Evolutionary conservation across 192 early-diverging fungal genomes (phyloP), one percentile per base, ranked within the genome.

Genomic region (Geosiphon pyriformis): DNA sequence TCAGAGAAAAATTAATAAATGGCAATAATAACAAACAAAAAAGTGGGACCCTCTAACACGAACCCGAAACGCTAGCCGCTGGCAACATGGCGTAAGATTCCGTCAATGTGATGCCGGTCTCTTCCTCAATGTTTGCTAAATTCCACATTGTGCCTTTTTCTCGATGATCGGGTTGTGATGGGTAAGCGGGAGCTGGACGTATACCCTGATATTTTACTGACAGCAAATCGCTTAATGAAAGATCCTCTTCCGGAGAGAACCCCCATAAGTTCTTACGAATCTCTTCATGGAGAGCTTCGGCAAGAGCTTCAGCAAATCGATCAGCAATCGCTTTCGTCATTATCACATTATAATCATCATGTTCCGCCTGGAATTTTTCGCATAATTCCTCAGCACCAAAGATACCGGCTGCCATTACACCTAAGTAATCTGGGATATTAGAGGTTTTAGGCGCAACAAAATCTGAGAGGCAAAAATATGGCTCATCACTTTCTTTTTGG

Each of bases 261-360:
- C 93, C 94, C 94, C 94, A 97, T 31, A 87, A 76, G 20, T 88
- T 82, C 46, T 86, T 88, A n/a, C 94, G 88, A 59, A 95, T 85
- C 66, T 91, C 85, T 65, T 92, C 89, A 74, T 97, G 94, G 46
- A 97, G 72, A 59, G 87, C 81, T 72, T 97, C 94, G 8, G 94
- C 93, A 67, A 94, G 83, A 0, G 92, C 93, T 72, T 97, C 94
- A 1, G 92, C 93, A 53, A 97, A 77, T 67, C 94, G 90, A 74
- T 97, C 94, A 4, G 94, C 94, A 30, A 97, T 78, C 1, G 93
- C 92, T 76, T 97, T 97, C 69, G 90, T 85, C 94, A 97, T 94
- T 71, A 97, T 97, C 54, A 87, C 83, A 31, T 78, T 83, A 78
- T 93, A 97, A 76, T 97, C 94, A 76, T 97, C 94, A 61, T 89